These are phyloP conservation scores for Aspergillus intermedius DNA, from an alignment of 2,329 filamentous ascomycete genomes.

Conservation along the genomic window DNA sequence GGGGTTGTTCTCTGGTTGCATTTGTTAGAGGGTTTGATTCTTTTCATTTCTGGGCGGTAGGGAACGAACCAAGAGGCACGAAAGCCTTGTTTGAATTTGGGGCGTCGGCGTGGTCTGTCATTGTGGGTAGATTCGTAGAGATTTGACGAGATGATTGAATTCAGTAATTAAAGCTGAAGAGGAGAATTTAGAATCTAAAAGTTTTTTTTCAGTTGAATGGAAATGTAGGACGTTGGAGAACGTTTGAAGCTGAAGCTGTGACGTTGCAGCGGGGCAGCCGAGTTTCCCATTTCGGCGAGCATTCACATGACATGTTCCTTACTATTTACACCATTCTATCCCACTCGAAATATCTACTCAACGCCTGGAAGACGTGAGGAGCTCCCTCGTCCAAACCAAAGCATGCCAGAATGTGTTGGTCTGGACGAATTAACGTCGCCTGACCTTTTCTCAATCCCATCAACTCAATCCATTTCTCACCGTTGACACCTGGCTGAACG, in stretches of 20 bases:
- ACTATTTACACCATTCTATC: not conserved
- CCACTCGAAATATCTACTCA: slow-evolving; percentile 2
- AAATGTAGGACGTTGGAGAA: not conserved
- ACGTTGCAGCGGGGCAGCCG: no score
- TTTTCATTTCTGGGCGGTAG: not conserved
- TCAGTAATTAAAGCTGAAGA: not conserved
- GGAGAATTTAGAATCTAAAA: not conserved
- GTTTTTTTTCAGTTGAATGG: not conserved
- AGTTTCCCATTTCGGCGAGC: no score
- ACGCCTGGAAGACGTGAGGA: not conserved
- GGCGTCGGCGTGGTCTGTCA: slow-evolving; percentile 32
- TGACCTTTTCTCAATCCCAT: slow-evolving; percentile 17
- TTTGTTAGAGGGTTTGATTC: no score
- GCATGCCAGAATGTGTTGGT: slow-evolving; percentile 31
- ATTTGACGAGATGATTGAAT: not conserved
- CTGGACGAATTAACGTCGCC: slow-evolving; percentile 31
- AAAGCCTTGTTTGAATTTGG: slow-evolving; percentile 41
- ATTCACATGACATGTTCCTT: no score
- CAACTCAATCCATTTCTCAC: slow-evolving; percentile 15
- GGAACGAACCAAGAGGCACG: slow-evolving; percentile 39
- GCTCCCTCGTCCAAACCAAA: slow-evolving; percentile 1
- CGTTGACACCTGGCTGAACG: slow-evolving; percentile 10
- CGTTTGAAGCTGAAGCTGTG: not conserved
- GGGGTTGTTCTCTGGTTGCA: slow-evolving; percentile 61
- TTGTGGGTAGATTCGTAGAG: slow-evolving; percentile 4